These are phyloP conservation scores for Tetrahymena malaccensis DNA, from an alignment of 73 alveolate species.

Conservation along the genomic window DNA sequence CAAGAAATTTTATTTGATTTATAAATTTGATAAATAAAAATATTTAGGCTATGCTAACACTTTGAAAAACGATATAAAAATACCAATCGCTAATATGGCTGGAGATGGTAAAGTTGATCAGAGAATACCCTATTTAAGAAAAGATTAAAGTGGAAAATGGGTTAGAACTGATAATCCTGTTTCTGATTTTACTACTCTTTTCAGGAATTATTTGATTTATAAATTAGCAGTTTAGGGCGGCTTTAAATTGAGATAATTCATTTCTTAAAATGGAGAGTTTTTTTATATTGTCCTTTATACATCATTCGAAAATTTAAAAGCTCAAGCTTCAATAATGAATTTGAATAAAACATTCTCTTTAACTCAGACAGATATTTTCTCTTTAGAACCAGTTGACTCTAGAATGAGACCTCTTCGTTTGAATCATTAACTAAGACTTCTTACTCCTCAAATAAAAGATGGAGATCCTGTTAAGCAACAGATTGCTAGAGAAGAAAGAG, in stretches of 20 bases:
- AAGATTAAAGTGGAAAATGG: slow-evolving; percentile 4
- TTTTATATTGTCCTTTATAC: slow-evolving; percentile 7
- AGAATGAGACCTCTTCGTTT: slow-evolving; percentile 27
- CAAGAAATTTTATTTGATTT: no score
- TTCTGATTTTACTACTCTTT: slow-evolving; percentile 17
- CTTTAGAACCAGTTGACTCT: slow-evolving; percentile 33
- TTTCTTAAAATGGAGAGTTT: background rate
- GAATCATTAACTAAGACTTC: slow-evolving; percentile 3
- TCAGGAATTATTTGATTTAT: slow-evolving; percentile 3
- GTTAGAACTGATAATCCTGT: background rate
- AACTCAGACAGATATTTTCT: slow-evolving; percentile 19
- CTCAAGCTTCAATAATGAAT: slow-evolving; percentile 1
- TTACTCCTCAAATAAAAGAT: background rate
- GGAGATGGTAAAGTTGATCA: background rate
- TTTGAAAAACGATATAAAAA: background rate
- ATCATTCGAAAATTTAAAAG: slow-evolving; percentile 5
- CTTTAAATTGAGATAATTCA: slow-evolving; percentile 10
- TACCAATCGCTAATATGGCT: background rate
- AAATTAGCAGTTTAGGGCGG: slow-evolving; percentile 22
- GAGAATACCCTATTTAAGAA: background rate
- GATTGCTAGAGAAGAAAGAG: background rate
- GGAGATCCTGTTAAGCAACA: background rate
- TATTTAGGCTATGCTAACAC: background rate
- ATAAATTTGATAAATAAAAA: no score
- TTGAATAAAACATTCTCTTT: slow-evolving; percentile 12